Evolutionary conservation across 106 monocot species (phyloP), one percentile per base, ranked within the genome.

Genomic region (Gastrodia elata): DNA sequence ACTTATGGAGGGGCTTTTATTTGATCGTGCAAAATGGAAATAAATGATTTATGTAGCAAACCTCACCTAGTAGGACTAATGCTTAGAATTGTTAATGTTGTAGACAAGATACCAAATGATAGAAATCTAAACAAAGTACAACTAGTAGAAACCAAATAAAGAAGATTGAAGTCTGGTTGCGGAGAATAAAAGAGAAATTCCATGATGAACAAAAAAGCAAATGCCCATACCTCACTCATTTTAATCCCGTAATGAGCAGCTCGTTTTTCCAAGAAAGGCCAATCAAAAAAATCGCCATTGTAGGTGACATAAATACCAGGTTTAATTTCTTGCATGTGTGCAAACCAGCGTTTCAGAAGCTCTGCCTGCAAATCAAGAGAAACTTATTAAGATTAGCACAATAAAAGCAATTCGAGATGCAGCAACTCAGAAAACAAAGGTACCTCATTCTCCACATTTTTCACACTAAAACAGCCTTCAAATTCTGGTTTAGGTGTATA

Each of bases 301-400:
- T 98, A 98, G 10, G 97, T 93, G 40, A 98, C 97, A 83, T 98
- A 98, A 73, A 98, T 98, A 42, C 90, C 91, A 88, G 97, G 97
- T 72, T 88, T 98, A 67, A 93, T 90, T 68, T 84, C 84, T 82
- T 82, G 83, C 97, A 98, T 98, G 78, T 98, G 97, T 35, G 76
- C 22, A 77, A 98, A 93, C 97, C 97, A 98, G 24, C 79, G 68
- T 83, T 82, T 88, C 13, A 98, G 78, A 81, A 98, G 90, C 46
- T 98, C 90, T 79, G 73, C 79, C 95, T 96, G 75, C 49, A 68
- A 80, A 73, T 25, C 43, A 64, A 38, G 15, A 72, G 0, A 64
- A 65, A n/a, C 65, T 42, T 6, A 64, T 36, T 38, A 71, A 48
- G 49, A 44, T 5, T 74, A 30, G 34, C 25, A 22, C 27, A 64